Conservation (phyloP, 495 filamentous ascomycete species). For the Neurospora sp. region DNA sequence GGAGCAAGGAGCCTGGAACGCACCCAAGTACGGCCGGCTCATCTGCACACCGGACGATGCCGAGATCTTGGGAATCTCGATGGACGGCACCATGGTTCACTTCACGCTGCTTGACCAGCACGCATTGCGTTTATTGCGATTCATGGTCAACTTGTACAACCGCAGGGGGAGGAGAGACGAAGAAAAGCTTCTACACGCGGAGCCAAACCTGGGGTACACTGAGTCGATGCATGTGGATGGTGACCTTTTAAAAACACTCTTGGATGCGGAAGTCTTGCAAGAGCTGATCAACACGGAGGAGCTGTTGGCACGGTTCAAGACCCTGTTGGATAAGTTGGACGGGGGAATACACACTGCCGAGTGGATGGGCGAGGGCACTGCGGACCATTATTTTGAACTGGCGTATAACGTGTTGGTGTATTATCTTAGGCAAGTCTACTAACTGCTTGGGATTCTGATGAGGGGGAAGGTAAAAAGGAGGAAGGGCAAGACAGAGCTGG, state of each 20-base stretch:
- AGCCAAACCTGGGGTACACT: constrained; percentile 18
- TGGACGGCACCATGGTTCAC: constrained; percentile 55
- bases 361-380: constrained; percentile 1
- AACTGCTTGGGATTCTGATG: neutral
- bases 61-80: constrained; percentile 50
- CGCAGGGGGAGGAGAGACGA: constrained; percentile 9
- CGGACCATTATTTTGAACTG: constrained; percentile 21
- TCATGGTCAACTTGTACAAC: constrained; percentile 50
- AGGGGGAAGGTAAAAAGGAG: neutral
- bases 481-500: neutral
- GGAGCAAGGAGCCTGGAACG: constrained; percentile 16
- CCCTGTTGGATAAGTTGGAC: constrained; percentile 28
- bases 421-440: constrained; percentile 34
- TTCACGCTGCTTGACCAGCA: constrained; percentile 45
- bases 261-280: constrained; percentile 39
- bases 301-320: constrained; percentile 16
- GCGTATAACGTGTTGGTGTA: constrained; percentile 38
- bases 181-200: neutral
- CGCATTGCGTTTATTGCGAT: constrained; percentile 50
- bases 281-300: constrained; percentile 26
- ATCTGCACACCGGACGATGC: constrained; percentile 21
- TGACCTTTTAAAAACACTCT: constrained; percentile 46
- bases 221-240: constrained; percentile 56
- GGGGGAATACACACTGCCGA: constrained; percentile 11
- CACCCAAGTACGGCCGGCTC: constrained; percentile 19